These are phyloP conservation scores for Omphalea diandra DNA, from an alignment of 441 rosid genomes.

Conservation along the genomic window DNA sequence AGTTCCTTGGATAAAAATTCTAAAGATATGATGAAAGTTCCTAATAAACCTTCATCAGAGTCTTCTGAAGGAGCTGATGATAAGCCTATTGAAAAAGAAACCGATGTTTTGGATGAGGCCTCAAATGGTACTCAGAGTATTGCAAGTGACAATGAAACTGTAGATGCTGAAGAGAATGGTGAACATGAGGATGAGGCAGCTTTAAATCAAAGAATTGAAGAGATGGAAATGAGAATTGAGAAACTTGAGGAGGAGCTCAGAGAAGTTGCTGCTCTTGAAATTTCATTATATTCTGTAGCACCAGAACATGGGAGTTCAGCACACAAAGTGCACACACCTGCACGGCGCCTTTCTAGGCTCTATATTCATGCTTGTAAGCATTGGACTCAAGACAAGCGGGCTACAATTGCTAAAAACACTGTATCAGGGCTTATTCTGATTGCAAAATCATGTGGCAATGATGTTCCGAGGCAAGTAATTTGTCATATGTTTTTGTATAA, in stretches of 20 bases:
- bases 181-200: conserved; percentile 41
- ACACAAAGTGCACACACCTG: conserved; percentile 85
- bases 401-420: conserved; percentile 63
- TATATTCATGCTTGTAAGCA: conserved; percentile 76
- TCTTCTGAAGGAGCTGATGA: conserved; percentile 49
- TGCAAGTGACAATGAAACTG: conserved; percentile 51
- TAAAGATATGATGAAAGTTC: conserved; percentile 27
- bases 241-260: conserved; percentile 87
- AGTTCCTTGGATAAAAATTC: conserved; percentile 36
- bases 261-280: conserved; percentile 89
- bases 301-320: conserved; percentile 88
- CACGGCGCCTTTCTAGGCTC: conserved; percentile 76
- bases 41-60: conserved; percentile 38
- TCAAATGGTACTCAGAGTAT: conserved; percentile 41
- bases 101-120: conserved; percentile 53
- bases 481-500: background rate
- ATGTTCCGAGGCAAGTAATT: conserved; percentile 68
- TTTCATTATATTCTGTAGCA: conserved; percentile 72
- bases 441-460: conserved; percentile 78
- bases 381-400: conserved; percentile 59
- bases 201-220: conserved; percentile 47
- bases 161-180: conserved; percentile 49
- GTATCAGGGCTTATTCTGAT: conserved; percentile 73
- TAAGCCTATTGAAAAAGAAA: conserved; percentile 50
- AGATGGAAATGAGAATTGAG: conserved; percentile 69